phyloP scores from a whole-genome alignment of 2,329 filamentous ascomycete species.

The Ophiostoma triangulosporum region DNA sequence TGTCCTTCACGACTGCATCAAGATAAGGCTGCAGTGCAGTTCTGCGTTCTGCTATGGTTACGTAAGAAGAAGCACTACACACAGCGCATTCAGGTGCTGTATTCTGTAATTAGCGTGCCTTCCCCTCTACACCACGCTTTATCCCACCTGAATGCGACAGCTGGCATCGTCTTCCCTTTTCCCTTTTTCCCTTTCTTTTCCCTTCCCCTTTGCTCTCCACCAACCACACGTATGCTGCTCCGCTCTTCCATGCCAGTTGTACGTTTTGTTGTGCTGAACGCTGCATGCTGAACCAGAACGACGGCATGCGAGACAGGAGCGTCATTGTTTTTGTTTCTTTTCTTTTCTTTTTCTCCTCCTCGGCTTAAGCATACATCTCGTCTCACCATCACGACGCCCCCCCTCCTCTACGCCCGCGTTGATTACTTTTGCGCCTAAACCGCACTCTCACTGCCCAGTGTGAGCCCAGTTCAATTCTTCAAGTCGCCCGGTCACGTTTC shows the following conservation, averaged over 20 bases:
- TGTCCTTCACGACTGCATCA: too few relatives aligned
- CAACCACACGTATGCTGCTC: background rate
- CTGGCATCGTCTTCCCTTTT: background rate
- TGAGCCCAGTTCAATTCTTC: background rate
- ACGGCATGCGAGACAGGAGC: background rate
- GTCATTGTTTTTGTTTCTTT: slow-evolving; percentile 6
- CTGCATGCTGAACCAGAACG: too few relatives aligned
- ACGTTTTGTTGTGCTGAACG: slow-evolving; percentile 7
- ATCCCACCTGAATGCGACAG: slow-evolving; percentile 6
- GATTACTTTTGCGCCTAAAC: background rate
- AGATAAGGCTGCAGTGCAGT: too few relatives aligned
- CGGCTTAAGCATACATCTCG: background rate
- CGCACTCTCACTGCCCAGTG: background rate
- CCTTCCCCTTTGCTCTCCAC: background rate
- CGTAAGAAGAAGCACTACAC: background rate
- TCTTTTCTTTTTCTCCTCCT: background rate
- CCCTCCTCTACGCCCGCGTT: background rate
- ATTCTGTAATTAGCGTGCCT: too few relatives aligned
- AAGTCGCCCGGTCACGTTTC: slow-evolving; percentile 2
- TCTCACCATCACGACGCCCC: background rate
- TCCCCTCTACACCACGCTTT: slow-evolving; percentile 4
- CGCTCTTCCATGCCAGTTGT: slow-evolving; percentile 8
- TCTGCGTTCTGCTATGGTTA: background rate
- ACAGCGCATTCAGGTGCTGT: too few relatives aligned
- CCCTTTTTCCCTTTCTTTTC: slow-evolving; percentile 1